phyloP scores from a whole-genome alignment of 768 basidiomycete genomes.

The Mrakia gelida region DNA sequence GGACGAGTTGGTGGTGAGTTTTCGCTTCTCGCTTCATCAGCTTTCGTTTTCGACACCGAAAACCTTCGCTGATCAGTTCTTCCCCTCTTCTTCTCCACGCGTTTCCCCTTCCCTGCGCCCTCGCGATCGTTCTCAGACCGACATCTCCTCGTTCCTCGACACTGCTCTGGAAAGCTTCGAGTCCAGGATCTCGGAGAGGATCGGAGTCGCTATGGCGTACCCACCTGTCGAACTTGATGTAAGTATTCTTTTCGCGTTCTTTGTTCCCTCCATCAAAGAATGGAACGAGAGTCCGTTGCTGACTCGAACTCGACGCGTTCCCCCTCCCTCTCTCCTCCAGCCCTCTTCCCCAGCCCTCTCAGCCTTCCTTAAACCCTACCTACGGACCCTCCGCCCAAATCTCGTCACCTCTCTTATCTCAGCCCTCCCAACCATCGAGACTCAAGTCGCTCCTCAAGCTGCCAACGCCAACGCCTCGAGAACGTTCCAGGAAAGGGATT shows the following conservation, averaged over 20 bases:
- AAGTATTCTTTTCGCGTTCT: background rate
- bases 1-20: background rate
- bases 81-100: background rate
- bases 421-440: background rate
- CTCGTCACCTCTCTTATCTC: background rate
- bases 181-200: background rate
- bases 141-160: background rate
- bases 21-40: too few species aligned
- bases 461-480: conserved; percentile 75
- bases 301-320: background rate
- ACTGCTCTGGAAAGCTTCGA: background rate
- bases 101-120: background rate
- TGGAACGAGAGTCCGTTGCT: background rate
- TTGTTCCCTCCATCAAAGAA: background rate
- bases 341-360: background rate
- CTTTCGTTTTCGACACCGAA: too few species aligned
- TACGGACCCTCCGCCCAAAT: background rate
- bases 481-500: conserved; percentile 62
- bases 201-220: background rate
- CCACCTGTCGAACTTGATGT: background rate
- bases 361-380: background rate
- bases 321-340: background rate
- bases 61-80: too few species aligned
- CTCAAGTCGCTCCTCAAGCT: conserved; percentile 66
- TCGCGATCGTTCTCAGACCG: background rate